These are phyloP conservation scores for Saccharomycopsis sp. DNA, from an alignment of 805 yeast species.

Conservation along the genomic window DNA sequence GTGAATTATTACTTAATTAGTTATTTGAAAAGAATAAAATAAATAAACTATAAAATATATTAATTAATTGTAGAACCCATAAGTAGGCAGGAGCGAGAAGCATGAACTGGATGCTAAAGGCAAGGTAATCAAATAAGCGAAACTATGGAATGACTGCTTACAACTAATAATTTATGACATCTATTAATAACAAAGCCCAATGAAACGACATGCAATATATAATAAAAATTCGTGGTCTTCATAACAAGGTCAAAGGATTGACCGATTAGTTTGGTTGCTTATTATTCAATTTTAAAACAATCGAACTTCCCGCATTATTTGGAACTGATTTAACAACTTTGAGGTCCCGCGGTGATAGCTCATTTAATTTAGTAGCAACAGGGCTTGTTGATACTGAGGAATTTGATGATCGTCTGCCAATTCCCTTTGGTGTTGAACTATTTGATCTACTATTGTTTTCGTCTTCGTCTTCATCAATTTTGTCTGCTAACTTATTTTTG, in stretches of 20 bases:
- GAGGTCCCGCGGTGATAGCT: neutral
- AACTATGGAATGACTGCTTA: no score
- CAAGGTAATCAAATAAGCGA: no score
- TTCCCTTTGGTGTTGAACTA: no score
- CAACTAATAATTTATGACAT: no score
- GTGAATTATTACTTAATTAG: no score
- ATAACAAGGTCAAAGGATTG: neutral
- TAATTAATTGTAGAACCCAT: no score
- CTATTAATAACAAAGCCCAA: neutral
- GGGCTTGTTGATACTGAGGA: neutral
- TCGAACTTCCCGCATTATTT: neutral
- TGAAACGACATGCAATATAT: slow-evolving; percentile 18
- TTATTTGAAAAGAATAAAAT: no score
- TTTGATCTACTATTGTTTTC: neutral
- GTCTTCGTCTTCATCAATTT: slow-evolving; percentile 3
- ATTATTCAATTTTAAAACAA: neutral
- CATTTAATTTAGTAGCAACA: neutral
- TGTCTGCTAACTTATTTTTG: slow-evolving; percentile 2
- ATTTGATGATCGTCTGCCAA: no score
- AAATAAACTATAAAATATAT: no score
- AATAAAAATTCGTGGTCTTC: neutral
- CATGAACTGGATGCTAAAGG: no score
- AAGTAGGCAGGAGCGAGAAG: no score
- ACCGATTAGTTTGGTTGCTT: neutral
- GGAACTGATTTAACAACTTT: neutral